These are phyloP conservation scores for Penicillium sp. DNA, from an alignment of 2,329 filamentous ascomycete species.

Conservation along the genomic window DNA sequence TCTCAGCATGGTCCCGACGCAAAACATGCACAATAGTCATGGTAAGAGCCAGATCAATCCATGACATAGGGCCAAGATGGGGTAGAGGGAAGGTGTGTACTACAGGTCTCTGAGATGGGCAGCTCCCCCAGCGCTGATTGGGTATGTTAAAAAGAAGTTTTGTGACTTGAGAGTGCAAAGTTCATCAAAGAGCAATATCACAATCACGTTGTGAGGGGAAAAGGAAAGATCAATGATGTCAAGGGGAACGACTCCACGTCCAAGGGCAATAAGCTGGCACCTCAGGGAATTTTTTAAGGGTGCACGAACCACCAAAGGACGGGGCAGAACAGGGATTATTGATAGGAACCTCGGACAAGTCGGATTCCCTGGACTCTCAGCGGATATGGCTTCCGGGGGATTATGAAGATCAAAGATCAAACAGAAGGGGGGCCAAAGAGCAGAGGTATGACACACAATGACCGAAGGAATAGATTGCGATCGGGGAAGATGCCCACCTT, in stretches of 20 bases:
- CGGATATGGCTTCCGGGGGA: constrained; percentile 1
- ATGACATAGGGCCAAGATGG: neutral
- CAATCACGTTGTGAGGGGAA: neutral
- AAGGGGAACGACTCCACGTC: neutral
- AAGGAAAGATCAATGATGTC: neutral
- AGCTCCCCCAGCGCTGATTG: neutral
- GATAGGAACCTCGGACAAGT: neutral
- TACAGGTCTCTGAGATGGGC: neutral
- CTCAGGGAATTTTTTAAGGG: neutral
- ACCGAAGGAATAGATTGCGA: neutral
- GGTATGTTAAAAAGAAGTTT: neutral
- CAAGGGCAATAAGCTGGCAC: neutral
- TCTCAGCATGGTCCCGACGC: constrained; percentile 14
- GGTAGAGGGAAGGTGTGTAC: neutral
- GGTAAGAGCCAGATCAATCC: neutral
- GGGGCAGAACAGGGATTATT: neutral
- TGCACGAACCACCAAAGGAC: neutral
- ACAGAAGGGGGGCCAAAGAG: neutral
- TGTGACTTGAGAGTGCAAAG: neutral
- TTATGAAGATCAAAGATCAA: neutral
- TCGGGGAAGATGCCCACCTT: neutral
- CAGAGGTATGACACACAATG: neutral
- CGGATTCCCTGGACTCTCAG: too few relatives aligned
- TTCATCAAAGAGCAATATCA: neutral
- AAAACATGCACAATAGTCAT: constrained; percentile 1